Conservation (phyloP, 1,284 basidiomycete species). For the Xerocomus nothofagi region DNA sequence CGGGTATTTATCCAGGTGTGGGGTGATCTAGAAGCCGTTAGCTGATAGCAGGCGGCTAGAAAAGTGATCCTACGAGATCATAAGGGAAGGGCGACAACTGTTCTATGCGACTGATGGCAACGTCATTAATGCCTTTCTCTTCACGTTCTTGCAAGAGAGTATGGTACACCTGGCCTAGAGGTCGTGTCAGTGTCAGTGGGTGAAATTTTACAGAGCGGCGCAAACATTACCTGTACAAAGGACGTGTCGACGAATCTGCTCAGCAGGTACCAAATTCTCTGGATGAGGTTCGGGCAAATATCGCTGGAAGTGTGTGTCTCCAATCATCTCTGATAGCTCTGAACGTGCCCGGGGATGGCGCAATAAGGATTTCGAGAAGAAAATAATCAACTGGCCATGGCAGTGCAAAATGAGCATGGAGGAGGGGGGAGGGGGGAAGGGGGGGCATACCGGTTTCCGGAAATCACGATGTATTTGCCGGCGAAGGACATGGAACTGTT, state of each 20-base stretch:
- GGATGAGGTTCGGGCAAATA: conserved; percentile 88
- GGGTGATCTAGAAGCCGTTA: conserved; percentile 58
- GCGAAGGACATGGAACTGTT: conserved; percentile 89
- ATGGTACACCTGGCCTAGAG: conserved; percentile 89
- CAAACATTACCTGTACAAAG: conserved; percentile 68
- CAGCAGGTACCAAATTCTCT: conserved; percentile 70
- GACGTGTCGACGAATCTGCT: conserved; percentile 90
- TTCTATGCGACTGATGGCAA: conserved; percentile 93
- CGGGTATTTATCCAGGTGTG: conserved; percentile 93
- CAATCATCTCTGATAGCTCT: conserved; percentile 83
- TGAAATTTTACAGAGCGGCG: background rate
- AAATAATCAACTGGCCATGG: conserved; percentile 69
- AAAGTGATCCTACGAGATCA: conserved; percentile 62
- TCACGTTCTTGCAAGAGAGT: conserved; percentile 88
- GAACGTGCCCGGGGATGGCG: conserved; percentile 94
- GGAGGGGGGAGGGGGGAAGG: background rate
- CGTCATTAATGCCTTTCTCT: conserved; percentile 85
- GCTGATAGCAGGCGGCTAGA: background rate
- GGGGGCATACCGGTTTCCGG: conserved; percentile 78
- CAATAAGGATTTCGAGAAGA: conserved; percentile 96
- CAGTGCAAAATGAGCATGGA: conserved; percentile 2
- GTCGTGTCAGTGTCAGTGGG: conserved; percentile 7
- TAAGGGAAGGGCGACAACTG: conserved; percentile 97
- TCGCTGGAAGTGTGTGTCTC: conserved; percentile 89
- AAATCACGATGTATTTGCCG: conserved; percentile 95